A percentile compares a stretch with the other conserved stretches of the same genome.
phyloP scores from a whole-genome alignment of 2,329 filamentous ascomycete genomes.

The Aciculosporium take region DNA sequence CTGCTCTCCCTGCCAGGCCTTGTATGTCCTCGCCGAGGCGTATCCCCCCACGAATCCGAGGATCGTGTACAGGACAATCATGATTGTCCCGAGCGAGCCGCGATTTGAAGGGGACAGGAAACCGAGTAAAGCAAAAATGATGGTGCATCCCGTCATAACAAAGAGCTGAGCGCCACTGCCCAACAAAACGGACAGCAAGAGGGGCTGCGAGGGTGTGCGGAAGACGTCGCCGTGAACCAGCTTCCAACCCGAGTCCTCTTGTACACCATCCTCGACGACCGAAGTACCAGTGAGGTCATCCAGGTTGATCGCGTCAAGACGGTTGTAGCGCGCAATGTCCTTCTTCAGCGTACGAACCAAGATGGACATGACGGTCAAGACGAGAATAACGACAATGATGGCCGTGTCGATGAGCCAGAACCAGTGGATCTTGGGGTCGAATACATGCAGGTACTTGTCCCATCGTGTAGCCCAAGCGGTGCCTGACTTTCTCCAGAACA shows the following conservation, averaged over 20 bases:
- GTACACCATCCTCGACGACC: constrained; percentile 76
- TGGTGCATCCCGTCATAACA: constrained; percentile 92
- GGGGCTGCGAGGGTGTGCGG: constrained; percentile 66
- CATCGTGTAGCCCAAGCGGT: constrained; percentile 94
- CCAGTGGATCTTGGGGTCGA: constrained; percentile 97
- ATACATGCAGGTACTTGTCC: constrained; percentile 98
- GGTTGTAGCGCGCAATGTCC: constrained; percentile 94
- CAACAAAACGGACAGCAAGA: constrained; percentile 74
- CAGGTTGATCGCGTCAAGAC: constrained; percentile 77
- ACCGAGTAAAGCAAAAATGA: constrained; percentile 81
- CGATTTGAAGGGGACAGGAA: constrained; percentile 94
- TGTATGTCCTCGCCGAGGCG: constrained; percentile 79
- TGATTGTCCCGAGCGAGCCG: constrained; percentile 82
- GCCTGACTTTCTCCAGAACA: constrained; percentile 70
- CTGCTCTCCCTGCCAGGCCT: constrained; percentile 76
- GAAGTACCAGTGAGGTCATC: constrained; percentile 76
- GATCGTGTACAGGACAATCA: constrained; percentile 83
- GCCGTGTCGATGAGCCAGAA: constrained; percentile 95
- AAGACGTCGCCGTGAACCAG: constrained; percentile 96
- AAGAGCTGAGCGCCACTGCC: constrained; percentile 94
- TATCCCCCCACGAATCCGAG: constrained; percentile 91
- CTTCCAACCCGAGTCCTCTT: constrained; percentile 98
- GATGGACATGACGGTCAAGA: constrained; percentile 85
- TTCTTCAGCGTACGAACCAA: constrained; percentile 77
- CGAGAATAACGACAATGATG: constrained; percentile 83